phyloP scores from a whole-genome alignment of 129 eudicot species.

The Tagetes patula region DNA sequence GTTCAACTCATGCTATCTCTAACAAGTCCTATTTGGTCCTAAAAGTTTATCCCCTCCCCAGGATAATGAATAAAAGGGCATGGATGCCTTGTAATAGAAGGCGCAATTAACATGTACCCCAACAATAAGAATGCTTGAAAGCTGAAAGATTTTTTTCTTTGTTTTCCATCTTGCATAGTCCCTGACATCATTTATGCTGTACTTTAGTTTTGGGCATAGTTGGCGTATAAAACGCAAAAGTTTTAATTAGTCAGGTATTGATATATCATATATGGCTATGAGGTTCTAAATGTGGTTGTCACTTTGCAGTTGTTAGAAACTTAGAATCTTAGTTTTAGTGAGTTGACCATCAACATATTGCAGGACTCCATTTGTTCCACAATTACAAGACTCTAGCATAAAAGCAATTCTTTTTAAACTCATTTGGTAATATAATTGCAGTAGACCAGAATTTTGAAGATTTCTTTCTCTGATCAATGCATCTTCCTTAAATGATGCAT shows the following conservation, averaged over 20 bases:
- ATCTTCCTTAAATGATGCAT: slow-evolving; percentile 17
- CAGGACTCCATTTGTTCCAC: background rate
- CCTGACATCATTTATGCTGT: background rate
- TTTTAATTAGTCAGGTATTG: background rate
- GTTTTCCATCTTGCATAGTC: background rate
- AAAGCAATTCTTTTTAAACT: background rate
- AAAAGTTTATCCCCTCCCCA: background rate
- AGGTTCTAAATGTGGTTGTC: background rate
- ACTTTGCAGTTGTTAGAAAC: background rate
- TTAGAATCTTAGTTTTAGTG: background rate
- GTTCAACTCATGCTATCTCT: background rate
- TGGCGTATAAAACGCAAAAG: background rate
- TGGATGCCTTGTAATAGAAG: slow-evolving; percentile 3
- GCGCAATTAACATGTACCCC: background rate
- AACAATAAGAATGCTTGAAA: background rate
- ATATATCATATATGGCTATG: background rate
- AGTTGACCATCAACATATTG: background rate
- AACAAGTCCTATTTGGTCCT: background rate
- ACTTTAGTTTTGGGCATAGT: background rate
- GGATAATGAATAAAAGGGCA: background rate
- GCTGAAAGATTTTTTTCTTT: too few relatives aligned
- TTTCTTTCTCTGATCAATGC: background rate
- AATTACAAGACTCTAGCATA: background rate
- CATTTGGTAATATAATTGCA: background rate
- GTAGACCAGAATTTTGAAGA: background rate